Evolutionary conservation across 495 filamentous ascomycete genomes (phyloP), one percentile per base, ranked within the genome.

Genomic region (Penicillium alfredii): DNA sequence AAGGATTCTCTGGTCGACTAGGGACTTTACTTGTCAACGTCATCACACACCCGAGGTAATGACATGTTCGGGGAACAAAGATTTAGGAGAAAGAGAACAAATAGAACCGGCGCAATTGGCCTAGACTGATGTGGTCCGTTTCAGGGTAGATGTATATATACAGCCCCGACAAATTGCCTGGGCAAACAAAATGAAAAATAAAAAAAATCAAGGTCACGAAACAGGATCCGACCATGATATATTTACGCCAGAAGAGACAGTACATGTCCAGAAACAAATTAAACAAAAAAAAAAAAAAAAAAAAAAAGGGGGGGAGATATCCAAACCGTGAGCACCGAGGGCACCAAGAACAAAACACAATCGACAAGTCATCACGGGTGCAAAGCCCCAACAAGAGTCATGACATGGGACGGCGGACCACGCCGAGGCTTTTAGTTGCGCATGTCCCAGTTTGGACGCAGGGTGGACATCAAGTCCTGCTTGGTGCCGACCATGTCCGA

Each of bases 391-490:
- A 53, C 45, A 58, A 53, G 46, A 57, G 50, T 64, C 56, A 46
- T 63, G 47, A 58, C 46, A 53, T 33, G 35, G 35, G 21, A 10
- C n/a, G n/a, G n/a, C 7, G 10, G 18, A 8, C 4, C 21, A n/a
- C n/a, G 17, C 20, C 38, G 27, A 21, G 33, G 46, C 35, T 32
- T 40, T 40, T 51, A 63, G 30, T 55, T 53, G 35, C 58, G 49
- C 77, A 89, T 74, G 54, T 76, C 73, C 88, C 87, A 88, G 33
- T 69, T 73, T 33, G 92, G 92, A 63, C 82, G 83, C 60, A 98
- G 70, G 45, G 66, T 76, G 3, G 72, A 54, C 35, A 63, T 55
- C 60, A 96, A 59, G 32, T 90, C 82, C 26, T 84, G 74, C 56
- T 74, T 82, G 2, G 86, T 87, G 37, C 86, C 88, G 32, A 96